phyloP scores from a whole-genome alignment of 441 rosid species.

The Iberis amara region DNA sequence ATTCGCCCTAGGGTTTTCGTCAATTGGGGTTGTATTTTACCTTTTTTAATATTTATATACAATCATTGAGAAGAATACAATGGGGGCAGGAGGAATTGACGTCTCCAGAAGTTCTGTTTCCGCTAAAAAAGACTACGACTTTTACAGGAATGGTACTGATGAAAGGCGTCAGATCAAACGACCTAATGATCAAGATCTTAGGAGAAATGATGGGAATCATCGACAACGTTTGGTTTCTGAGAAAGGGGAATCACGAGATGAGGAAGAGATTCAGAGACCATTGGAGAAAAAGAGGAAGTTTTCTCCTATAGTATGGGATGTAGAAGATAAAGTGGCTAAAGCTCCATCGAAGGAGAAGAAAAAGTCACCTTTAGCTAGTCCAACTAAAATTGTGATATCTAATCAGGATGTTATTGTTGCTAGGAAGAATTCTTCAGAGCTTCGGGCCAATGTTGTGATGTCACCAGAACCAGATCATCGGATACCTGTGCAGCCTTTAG shows the following conservation, averaged over 20 bases:
- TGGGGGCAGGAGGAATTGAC: slow-evolving; percentile 68
- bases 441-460: slow-evolving; percentile 17
- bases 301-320: slow-evolving; percentile 48
- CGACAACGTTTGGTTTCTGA: slow-evolving; percentile 9
- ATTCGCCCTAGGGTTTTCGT: slow-evolving; percentile 14
- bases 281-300: slow-evolving; percentile 55
- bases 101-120: slow-evolving; percentile 51
- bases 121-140: slow-evolving; percentile 37
- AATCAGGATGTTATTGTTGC: slow-evolving; percentile 5
- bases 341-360: slow-evolving; percentile 19
- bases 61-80: slow-evolving; percentile 47
- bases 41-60: slow-evolving; percentile 29
- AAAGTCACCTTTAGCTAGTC: slow-evolving; percentile 14
- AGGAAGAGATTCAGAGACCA: slow-evolving; percentile 35
- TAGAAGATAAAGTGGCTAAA: slow-evolving; percentile 31
- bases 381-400: neutral
- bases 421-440: slow-evolving; percentile 8
- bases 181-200: slow-evolving; percentile 3
- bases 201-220: slow-evolving; percentile 22
- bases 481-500: neutral
- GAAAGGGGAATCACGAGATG: neutral
- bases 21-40: slow-evolving; percentile 1
- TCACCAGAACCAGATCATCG: slow-evolving; percentile 1
- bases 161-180: slow-evolving; percentile 14
- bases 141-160: slow-evolving; percentile 25